Evolutionary conservation across 805 yeast species (phyloP).

Genomic region (Metschnikowia matae): DNA sequence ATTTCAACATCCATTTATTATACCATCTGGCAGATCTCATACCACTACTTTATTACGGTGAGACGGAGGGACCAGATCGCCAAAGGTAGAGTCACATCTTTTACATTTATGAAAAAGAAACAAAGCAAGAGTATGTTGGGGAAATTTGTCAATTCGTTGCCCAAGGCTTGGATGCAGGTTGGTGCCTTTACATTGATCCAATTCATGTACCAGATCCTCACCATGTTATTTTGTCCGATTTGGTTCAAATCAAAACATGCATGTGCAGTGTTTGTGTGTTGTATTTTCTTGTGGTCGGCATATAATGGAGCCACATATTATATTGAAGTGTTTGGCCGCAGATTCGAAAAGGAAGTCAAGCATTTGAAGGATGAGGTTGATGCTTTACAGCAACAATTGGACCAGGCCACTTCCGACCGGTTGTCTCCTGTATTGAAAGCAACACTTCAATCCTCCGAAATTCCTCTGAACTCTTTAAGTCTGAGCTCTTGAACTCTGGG

Average conservation of each 20-base stretch:
- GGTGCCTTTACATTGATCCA: slow-evolving; percentile 83
- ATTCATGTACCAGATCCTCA: slow-evolving; percentile 76
- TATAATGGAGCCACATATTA: slow-evolving; percentile 95
- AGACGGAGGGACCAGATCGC: slow-evolving; percentile 73
- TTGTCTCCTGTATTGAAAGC: background rate
- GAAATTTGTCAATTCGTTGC: slow-evolving; percentile 71
- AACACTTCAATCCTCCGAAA: background rate
- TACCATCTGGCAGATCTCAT: slow-evolving; percentile 82
- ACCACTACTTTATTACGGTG: slow-evolving; percentile 89
- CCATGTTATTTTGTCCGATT: slow-evolving; percentile 88
- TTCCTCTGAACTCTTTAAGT: background rate
- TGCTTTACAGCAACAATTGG: slow-evolving; percentile 43
- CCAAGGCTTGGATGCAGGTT: slow-evolving; percentile 79
- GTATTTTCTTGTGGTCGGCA: slow-evolving; percentile 75
- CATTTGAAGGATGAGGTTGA: slow-evolving; percentile 69
- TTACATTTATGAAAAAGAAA: slow-evolving; percentile 74
- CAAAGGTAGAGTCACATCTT: slow-evolving; percentile 83
- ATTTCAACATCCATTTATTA: slow-evolving; percentile 78
- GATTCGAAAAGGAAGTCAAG: slow-evolving; percentile 80
- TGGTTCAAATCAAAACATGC: slow-evolving; percentile 70
- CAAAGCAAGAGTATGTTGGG: slow-evolving; percentile 67
- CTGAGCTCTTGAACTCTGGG: too few relatives aligned
- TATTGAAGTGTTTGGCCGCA: slow-evolving; percentile 84
- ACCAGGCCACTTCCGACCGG: slow-evolving; percentile 2
- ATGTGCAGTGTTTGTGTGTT: slow-evolving; percentile 62